Base-by-base conservation (phyloP, 2,329 filamentous ascomycete genomes). In the Chaetothyriales sp. region DNA sequence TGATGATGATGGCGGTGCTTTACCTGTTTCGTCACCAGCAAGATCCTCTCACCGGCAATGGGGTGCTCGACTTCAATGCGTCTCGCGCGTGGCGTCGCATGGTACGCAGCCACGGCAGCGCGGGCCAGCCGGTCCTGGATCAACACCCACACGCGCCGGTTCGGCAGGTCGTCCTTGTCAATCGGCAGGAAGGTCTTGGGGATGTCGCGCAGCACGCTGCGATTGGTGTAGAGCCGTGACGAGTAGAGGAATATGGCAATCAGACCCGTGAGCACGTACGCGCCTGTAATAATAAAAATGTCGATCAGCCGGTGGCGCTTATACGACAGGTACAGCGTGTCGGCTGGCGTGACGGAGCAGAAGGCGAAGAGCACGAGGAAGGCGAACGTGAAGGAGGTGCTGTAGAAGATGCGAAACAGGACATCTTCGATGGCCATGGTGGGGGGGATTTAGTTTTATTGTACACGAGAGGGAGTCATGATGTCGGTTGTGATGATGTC, bases 171-270 rank as follows among this genome's bases (percentile, higher is more conserved):
- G 58, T 84, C 85, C 65, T 87, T 86, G 60, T 92, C 87, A 56
- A 95, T 76, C 0, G 89, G 89, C 15, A 95, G 78, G 77, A 86
- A 94, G 50, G 80, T 73, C 66, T 90, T 92, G 1, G 92, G 92
- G 54, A 98, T 95, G 3, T 80, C 82, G 18, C 82, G 79, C 7
- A 97, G 76, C 7, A 86, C 81, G 46, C 77, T 85, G 56, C 86
- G 81, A 63, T 87, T 94, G 50, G 90, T 86, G 69, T 90, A 95
- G 18, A 95, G 77, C n/a, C 92, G 77, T 50, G 82, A 80, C 51
- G 82, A 77, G 66, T 94, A 95, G 62, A 95, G 79, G 61, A 94
- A 80, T 45, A 80, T 68, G 44, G 87, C 78, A 50, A 89, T 70
- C 46, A 86, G 56, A 46, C 84, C 73, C 13, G 87, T 88, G 47